Evolutionary conservation across 2,329 filamentous ascomycete genomes (phyloP).

Genomic region (Phoma sp.): DNA sequence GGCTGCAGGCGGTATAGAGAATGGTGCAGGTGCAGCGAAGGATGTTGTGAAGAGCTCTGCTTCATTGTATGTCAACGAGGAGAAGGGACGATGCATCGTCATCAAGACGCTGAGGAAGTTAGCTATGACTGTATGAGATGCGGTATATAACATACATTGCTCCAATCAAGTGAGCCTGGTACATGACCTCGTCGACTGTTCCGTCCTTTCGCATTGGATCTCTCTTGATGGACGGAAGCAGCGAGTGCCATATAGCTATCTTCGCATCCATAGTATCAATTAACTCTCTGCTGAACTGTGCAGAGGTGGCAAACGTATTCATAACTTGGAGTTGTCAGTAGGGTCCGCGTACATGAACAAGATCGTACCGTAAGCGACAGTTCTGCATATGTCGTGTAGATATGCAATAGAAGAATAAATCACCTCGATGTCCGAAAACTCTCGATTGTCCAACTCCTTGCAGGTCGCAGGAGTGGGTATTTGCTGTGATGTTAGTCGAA

Average conservation of each 20-base stretch:
- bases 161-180: conserved; percentile 83
- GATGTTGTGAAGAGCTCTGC: conserved; percentile 56
- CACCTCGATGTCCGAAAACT: conserved; percentile 74
- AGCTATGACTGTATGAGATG: background rate
- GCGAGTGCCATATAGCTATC: conserved; percentile 76
- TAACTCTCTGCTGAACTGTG: conserved; percentile 55
- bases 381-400: conserved; percentile 76
- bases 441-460: conserved; percentile 75
- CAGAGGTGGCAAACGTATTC: conserved; percentile 43
- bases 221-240: conserved; percentile 75
- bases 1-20: conserved; percentile 55
- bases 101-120: conserved; percentile 31
- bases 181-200: conserved; percentile 84
- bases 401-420: conserved; percentile 86
- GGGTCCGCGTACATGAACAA: background rate
- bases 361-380: conserved; percentile 65
- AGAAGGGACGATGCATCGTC: conserved; percentile 52
- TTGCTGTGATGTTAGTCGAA: conserved; percentile 26
- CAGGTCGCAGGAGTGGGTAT: conserved; percentile 58
- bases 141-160: conserved; percentile 47
- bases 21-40: conserved; percentile 64
- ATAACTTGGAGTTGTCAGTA: conserved; percentile 54
- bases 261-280: conserved; percentile 72
- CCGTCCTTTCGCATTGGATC: conserved; percentile 73
- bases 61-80: conserved; percentile 41